Evolutionary conservation across 352 stramenopile genomes (phyloP).

Genomic region (Phytophthora aleatoria): DNA sequence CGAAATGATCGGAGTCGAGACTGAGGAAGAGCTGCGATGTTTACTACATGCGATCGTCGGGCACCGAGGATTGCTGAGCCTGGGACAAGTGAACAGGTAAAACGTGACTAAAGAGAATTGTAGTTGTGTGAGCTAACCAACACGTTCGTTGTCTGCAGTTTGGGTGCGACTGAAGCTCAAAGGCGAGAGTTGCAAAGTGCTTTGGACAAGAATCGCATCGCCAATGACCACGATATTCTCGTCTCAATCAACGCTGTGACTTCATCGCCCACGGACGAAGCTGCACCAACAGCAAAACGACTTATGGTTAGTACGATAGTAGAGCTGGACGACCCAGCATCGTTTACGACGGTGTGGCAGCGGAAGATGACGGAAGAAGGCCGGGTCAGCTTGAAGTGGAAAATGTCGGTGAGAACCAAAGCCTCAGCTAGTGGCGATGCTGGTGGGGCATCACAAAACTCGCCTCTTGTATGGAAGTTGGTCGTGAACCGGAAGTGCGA

Average conservation of each 20-base stretch:
- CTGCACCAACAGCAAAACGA: slow-evolving; percentile 6
- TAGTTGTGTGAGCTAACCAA: neutral
- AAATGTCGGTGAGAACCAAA: slow-evolving; percentile 18
- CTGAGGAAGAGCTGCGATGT: neutral
- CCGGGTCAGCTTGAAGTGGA: slow-evolving; percentile 33
- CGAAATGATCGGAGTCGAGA: slow-evolving; percentile 8
- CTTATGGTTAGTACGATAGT: slow-evolving; percentile 16
- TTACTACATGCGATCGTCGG: slow-evolving; percentile 8
- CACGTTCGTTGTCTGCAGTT: slow-evolving; percentile 1
- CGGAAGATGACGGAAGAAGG: slow-evolving; percentile 16
- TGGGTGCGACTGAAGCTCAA: slow-evolving; percentile 12
- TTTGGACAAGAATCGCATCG: slow-evolving; percentile 26
- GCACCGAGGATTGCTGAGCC: slow-evolving; percentile 14
- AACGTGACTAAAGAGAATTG: neutral
- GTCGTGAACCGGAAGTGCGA: slow-evolving; percentile 28
- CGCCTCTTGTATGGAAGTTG: slow-evolving; percentile 23
- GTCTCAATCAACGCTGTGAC: slow-evolving; percentile 12
- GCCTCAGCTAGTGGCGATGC: neutral
- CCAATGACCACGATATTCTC: slow-evolving; percentile 16
- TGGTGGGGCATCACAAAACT: neutral
- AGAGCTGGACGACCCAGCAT: slow-evolving; percentile 7
- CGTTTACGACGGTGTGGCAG: slow-evolving; percentile 21
- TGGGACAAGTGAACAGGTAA: slow-evolving; percentile 30
- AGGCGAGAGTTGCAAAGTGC: slow-evolving; percentile 6
- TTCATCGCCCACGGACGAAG: slow-evolving; percentile 2